Evolutionary conservation across 257 asterid species (phyloP), one percentile per base, ranked within the genome.

Genomic region (Nicotiana tabacum): DNA sequence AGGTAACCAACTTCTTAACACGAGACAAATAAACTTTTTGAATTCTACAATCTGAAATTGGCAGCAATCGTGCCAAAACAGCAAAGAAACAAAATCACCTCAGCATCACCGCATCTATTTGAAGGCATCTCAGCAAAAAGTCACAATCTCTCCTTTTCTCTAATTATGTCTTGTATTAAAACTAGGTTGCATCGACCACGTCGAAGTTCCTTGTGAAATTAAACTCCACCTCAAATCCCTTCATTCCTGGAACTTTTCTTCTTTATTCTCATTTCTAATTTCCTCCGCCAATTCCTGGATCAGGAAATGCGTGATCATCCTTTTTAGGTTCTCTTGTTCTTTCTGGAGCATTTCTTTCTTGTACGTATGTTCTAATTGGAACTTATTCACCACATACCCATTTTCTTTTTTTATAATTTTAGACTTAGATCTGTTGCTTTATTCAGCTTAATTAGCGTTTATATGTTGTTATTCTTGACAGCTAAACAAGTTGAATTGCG

Each of bases 21-120:
- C 24, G 24, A 6, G 77, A 67, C 77, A 35, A 67, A 17, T 17
- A 17, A 67, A 67, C 2, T 16, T 17, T 33, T 24, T 24, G 27
- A 24, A 24, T 24, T 24, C 27, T 24, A 24, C 27, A 24, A 24
- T 24, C 53, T 2, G 77, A 6, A 29, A n/a, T 39, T n/a, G 57
- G 18, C 78, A 64, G 29, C 30, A 61, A 37, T n/a, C 68, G 62
- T 68, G 48, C 81, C 67, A 48, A 66, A 85, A 32, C 27, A 48
- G 46, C 10, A 39, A 9, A 77, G 46, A 35, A 65, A 81, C 82
- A 83, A 83, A 55, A 53, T 68, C 82, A 65, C 69, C 77, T 85
- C 79, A 46, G 92, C 87, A 88, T 88, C 89, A 85, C 88, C 89
- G 90, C 87, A 87, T 85, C 84, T 82, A 76, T 70, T 16, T 60